Percentiles rank a stretch among this genome's conserved stretches.
Evolutionary conservation across 148 eudicot genomes (phyloP).

Genomic region (Cornus controversa): DNA sequence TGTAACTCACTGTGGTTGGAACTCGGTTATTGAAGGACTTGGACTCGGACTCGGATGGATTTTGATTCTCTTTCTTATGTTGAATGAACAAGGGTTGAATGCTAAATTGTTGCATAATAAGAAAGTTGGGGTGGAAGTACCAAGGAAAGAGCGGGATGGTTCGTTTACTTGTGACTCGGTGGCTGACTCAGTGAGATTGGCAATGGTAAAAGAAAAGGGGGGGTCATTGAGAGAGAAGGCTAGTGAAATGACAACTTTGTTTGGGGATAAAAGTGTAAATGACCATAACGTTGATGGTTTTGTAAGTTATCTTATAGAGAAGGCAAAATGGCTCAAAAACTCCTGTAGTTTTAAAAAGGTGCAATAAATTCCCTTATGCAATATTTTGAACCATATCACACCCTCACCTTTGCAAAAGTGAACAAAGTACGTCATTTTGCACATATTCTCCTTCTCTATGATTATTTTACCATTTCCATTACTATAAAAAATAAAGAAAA

Average conservation of each 20-base stretch:
- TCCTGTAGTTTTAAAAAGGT: too few relatives aligned
- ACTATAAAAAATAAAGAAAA: too few relatives aligned
- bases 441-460: too few relatives aligned
- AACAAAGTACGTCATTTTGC: too few relatives aligned
- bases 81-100: conserved; percentile 68
- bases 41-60: conserved; percentile 53
- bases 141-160: conserved; percentile 51
- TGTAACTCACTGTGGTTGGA: conserved; percentile 78
- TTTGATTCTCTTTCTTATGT: conserved; percentile 53
- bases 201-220: conserved; percentile 53
- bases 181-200: conserved; percentile 37
- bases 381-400: too few relatives aligned
- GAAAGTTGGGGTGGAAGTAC: conserved; percentile 57
- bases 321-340: too few relatives aligned
- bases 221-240: conserved; percentile 48
- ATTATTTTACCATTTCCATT: too few relatives aligned
- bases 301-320: conserved; percentile 22
- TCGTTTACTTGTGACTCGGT: conserved; percentile 42
- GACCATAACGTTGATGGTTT: conserved; percentile 28
- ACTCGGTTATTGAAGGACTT: conserved; percentile 59
- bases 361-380: too few relatives aligned
- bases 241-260: conserved; percentile 32
- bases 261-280: conserved; percentile 36
- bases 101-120: conserved; percentile 47
- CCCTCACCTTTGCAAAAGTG: too few relatives aligned